These are phyloP conservation scores for Paratrypanosoma confusum DNA, from an alignment of 208 protist genomes.

Conservation along the genomic window DNA sequence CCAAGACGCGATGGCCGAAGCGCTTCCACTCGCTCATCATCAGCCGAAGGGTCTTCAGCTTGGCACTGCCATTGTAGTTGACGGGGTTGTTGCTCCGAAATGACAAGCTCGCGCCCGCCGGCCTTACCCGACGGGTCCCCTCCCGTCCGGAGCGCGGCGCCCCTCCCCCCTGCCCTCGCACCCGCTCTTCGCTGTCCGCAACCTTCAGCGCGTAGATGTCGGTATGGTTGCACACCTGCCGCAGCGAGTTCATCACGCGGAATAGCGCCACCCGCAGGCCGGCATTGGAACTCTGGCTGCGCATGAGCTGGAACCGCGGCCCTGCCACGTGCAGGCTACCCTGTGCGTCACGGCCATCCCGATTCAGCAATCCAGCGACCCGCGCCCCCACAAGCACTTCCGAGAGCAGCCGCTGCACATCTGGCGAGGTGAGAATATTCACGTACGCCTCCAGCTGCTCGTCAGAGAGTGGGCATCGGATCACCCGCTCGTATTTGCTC, in stretches of 20 bases:
- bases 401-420: constrained; percentile 41
- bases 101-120: constrained; percentile 5
- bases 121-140: neutral
- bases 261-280: constrained; percentile 48
- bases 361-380: constrained; percentile 26
- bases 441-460: constrained; percentile 89
- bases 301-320: constrained; percentile 30
- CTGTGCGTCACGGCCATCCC: constrained; percentile 39
- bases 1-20: constrained; percentile 88
- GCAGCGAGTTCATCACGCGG: constrained; percentile 50
- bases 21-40: constrained; percentile 90
- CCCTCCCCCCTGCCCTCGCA: neutral
- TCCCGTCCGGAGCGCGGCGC: neutral
- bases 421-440: constrained; percentile 64
- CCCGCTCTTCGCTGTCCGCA: constrained; percentile 19
- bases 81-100: constrained; percentile 66
- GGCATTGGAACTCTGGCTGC: constrained; percentile 11
- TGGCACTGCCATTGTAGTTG: constrained; percentile 73
- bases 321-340: constrained; percentile 56
- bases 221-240: constrained; percentile 75
- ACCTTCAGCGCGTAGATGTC: constrained; percentile 52
- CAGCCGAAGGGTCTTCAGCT: constrained; percentile 86
- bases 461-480: constrained; percentile 92
- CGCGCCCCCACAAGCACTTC: constrained; percentile 18
- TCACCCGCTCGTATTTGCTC: constrained; percentile 93